Conservation (phyloP, 2,329 filamentous ascomycete species). For the Corinectria fuckeliana region DNA sequence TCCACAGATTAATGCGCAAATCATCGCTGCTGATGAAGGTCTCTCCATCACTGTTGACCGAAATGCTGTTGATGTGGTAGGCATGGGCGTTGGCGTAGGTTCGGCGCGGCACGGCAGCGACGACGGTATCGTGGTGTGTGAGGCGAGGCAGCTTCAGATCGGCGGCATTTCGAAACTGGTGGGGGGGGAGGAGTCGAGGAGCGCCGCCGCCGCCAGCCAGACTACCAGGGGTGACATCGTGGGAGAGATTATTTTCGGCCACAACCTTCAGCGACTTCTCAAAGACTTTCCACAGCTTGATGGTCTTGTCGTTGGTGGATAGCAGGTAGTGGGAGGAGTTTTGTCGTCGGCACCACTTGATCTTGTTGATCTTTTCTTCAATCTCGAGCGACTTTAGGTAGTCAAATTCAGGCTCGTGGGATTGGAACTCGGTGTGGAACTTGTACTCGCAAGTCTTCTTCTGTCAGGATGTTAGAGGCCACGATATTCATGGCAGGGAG, state of each 20-base stretch:
- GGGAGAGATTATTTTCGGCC: conserved; percentile 97
- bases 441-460: conserved; percentile 99
- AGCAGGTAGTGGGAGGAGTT: conserved; percentile 98
- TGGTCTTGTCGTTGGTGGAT: conserved; percentile 99
- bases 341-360: conserved; percentile 98
- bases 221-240: conserved; percentile 83
- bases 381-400: conserved; percentile 99
- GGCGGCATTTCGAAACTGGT: conserved; percentile 78
- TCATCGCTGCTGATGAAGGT: conserved; percentile 99
- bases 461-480: conserved; percentile 53
- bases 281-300: conserved; percentile 99
- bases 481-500: conserved; percentile 42
- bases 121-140: conserved; percentile 97
- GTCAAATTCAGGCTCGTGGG: conserved; percentile 98
- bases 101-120: conserved; percentile 92
- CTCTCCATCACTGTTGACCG: conserved; percentile 99
- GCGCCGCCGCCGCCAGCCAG: conserved; percentile 79
- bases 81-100: conserved; percentile 98
- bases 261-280: conserved; percentile 99
- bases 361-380: conserved; percentile 99
- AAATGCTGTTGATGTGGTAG: conserved; percentile 99
- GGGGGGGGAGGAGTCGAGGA: conserved; percentile 70
- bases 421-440: conserved; percentile 99
- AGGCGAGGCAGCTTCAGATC: conserved; percentile 93
- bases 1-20: conserved; percentile 97